phyloP scores from a whole-genome alignment of 2,329 filamentous ascomycete species.

The Lojkania enalia region DNA sequence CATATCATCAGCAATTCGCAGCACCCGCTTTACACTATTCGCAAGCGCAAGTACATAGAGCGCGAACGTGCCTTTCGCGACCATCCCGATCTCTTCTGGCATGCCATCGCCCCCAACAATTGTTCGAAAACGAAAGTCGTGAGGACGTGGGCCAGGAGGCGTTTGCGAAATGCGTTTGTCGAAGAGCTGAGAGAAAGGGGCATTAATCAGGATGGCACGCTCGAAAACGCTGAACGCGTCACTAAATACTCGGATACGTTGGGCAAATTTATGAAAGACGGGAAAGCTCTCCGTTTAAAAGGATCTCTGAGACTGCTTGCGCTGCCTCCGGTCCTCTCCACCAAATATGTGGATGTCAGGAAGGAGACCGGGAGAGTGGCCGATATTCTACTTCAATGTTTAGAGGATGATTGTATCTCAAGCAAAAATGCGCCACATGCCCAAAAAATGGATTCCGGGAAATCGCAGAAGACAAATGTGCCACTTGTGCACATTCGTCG shows the following conservation, averaged over 20 bases:
- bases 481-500: no score
- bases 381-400: constrained; percentile 18
- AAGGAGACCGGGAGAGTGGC: constrained; percentile 24
- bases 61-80: no score
- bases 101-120: constrained; percentile 25
- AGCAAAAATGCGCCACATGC: no score
- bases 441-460: no score
- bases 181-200: constrained; percentile 33
- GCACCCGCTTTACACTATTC: constrained; percentile 31
- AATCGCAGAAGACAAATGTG: no score
- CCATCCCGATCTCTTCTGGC: constrained; percentile 40
- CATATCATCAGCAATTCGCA: constrained; percentile 23
- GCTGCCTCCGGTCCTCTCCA: constrained; percentile 24
- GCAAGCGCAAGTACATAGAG: constrained; percentile 20
- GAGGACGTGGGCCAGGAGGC: constrained; percentile 34
- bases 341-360: constrained; percentile 32
- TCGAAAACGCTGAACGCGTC: constrained; percentile 12
- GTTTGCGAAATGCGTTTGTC: constrained; percentile 35
- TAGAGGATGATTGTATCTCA: constrained; percentile 6
- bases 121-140: constrained; percentile 38
- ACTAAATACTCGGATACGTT: constrained; percentile 8
- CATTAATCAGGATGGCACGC: constrained; percentile 32
- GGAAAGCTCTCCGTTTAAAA: constrained; percentile 17
- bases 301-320: constrained; percentile 34
- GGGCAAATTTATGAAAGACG: constrained; percentile 4